Percentiles rank a stretch among this genome's conserved stretches.
These are phyloP conservation scores for Pestalotiopsis sp. DNA, from an alignment of 2,329 filamentous ascomycete species.

Conservation along the genomic window DNA sequence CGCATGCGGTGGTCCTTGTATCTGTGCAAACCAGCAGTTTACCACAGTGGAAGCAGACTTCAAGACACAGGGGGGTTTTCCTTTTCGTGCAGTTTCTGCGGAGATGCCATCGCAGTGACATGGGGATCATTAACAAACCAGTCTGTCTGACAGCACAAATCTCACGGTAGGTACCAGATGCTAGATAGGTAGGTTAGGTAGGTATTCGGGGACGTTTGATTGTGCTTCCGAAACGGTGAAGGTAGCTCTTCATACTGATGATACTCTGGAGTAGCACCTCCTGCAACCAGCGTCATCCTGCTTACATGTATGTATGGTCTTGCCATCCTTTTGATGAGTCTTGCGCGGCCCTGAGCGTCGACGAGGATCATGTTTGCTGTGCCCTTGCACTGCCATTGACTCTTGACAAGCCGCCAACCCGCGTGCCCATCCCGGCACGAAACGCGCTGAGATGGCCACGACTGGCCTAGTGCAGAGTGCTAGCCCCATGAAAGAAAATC, in stretches of 20 bases:
- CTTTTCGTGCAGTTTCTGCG: neutral
- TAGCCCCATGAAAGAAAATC: neutral
- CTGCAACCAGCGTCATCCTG: neutral
- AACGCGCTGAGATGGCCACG: neutral
- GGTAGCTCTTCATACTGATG: neutral
- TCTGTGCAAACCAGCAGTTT: neutral
- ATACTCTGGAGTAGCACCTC: neutral
- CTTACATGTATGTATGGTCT: neutral
- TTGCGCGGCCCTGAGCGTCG: too few species aligned
- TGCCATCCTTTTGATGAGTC: neutral
- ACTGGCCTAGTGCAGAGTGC: neutral
- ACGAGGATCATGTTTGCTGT: neutral
- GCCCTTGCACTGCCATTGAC: neutral
- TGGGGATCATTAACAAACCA: neutral
- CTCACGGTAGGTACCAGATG: neutral
- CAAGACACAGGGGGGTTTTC: neutral
- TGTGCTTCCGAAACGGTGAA: constrained; percentile 1
- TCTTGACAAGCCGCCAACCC: neutral
- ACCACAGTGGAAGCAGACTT: neutral
- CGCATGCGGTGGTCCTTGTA: neutral
- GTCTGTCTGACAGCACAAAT: neutral
- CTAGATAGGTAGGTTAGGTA: too few species aligned
- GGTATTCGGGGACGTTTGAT: neutral
- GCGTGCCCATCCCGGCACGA: neutral
- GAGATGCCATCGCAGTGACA: neutral